These are phyloP conservation scores for Fomitopsis serialis DNA, from an alignment of 768 basidiomycete species.

Conservation along the genomic window DNA sequence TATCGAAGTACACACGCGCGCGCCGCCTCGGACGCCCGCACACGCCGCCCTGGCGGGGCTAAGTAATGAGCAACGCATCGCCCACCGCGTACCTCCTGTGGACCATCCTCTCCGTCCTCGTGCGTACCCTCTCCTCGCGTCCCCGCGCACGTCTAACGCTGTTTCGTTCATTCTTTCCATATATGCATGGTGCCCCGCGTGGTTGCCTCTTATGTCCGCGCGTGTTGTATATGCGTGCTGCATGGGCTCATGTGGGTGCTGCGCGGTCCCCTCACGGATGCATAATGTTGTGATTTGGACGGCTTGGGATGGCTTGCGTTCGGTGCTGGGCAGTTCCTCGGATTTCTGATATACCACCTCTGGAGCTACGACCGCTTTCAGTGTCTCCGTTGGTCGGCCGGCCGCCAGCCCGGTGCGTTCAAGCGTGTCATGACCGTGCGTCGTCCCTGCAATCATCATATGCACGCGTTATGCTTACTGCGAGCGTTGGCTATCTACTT, in stretches of 20 bases:
- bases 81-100: constrained; percentile 72
- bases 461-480: too few species aligned
- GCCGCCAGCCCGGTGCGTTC: constrained; percentile 79
- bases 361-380: constrained; percentile 77
- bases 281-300: too few species aligned
- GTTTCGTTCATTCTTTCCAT: background rate
- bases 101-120: constrained; percentile 63
- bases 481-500: too few species aligned
- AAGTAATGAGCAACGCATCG: constrained; percentile 63
- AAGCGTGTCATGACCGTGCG: constrained; percentile 86
- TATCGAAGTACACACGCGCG: too few species aligned
- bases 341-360: constrained; percentile 68
- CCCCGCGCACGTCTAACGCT: background rate
- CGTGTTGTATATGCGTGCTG: too few species aligned
- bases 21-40: background rate
- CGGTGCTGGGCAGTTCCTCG: constrained; percentile 40
- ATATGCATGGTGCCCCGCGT: too few species aligned
- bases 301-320: too few species aligned
- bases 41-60: background rate
- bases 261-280: too few species aligned
- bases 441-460: too few species aligned
- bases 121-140: constrained; percentile 30
- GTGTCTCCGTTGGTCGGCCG: constrained; percentile 70
- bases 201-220: too few species aligned
- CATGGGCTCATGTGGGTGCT: too few species aligned